These are phyloP conservation scores for Trypanosomatidae sp. DNA, from an alignment of 208 protist species.

Conservation along the genomic window DNA sequence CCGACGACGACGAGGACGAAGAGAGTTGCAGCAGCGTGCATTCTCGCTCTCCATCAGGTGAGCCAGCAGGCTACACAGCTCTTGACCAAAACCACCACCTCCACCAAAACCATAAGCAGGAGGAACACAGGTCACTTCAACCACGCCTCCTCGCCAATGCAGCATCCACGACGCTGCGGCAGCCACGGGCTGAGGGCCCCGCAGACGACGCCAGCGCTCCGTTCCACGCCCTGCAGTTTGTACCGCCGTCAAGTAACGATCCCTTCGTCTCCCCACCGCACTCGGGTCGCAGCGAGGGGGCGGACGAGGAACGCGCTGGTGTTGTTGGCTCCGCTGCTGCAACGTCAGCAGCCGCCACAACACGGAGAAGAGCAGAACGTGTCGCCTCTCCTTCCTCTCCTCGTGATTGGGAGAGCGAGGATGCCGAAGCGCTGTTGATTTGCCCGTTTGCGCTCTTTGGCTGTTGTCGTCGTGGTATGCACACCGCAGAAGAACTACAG, in stretches of 20 bases:
- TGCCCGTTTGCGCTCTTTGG: slow-evolving; percentile 36
- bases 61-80: no score
- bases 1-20: background rate
- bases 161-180: no score
- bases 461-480: slow-evolving; percentile 37
- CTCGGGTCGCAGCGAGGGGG: background rate
- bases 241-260: background rate
- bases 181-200: no score
- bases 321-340: no score
- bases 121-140: no score
- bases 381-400: no score
- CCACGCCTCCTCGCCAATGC: no score
- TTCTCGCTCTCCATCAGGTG: no score
- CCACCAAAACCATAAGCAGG: no score
- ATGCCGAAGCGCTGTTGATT: slow-evolving; percentile 10
- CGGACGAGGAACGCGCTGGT: no score
- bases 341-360: background rate
- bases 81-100: no score
- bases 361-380: background rate
- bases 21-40: background rate
- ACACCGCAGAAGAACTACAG: slow-evolving; percentile 30
- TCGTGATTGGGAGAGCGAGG: no score
- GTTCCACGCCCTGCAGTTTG: slow-evolving; percentile 25
- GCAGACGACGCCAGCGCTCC: background rate
- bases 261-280: slow-evolving; percentile 2